phyloP scores from a whole-genome alignment of 1,139 yeast species.

The Candida sp. region DNA sequence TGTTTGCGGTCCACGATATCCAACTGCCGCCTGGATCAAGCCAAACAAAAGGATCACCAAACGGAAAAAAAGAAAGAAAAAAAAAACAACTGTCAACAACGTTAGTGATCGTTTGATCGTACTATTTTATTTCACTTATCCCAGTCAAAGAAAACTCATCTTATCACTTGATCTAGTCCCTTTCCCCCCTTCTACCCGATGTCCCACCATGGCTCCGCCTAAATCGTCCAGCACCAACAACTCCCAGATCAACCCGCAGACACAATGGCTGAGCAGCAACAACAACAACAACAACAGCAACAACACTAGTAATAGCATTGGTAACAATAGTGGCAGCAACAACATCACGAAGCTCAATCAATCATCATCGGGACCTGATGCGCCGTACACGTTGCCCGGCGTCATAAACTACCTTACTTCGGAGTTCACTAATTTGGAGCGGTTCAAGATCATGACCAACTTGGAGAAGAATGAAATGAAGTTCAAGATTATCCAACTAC shows the following conservation, averaged over 20 bases:
- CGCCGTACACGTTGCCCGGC: constrained; percentile 59
- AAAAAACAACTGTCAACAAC: constrained; percentile 2
- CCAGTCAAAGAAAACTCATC: neutral
- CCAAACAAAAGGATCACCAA: neutral
- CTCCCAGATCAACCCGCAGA: constrained; percentile 9
- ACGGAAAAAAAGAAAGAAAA: neutral
- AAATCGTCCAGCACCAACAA: constrained; percentile 5
- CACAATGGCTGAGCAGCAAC: constrained; percentile 15
- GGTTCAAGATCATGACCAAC: constrained; percentile 59
- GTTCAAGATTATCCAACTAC: constrained; percentile 55
- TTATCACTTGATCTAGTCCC: neutral
- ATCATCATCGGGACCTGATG: constrained; percentile 16
- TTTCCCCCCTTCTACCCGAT: neutral
- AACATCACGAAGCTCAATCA: constrained; percentile 10
- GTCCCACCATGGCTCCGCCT: constrained; percentile 9
- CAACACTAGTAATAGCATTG: constrained; percentile 15
- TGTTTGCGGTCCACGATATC: too few species aligned
- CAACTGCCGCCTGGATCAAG: neutral
- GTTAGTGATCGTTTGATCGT: neutral
- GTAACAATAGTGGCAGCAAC: constrained; percentile 18
- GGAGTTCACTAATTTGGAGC: constrained; percentile 62
- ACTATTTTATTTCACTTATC: neutral
- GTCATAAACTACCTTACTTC: constrained; percentile 66
- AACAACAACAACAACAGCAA: constrained; percentile 16
- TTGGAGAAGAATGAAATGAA: constrained; percentile 62